Conservation (phyloP, 768 basidiomycete species). For the Lactifluus volemus region DNA sequence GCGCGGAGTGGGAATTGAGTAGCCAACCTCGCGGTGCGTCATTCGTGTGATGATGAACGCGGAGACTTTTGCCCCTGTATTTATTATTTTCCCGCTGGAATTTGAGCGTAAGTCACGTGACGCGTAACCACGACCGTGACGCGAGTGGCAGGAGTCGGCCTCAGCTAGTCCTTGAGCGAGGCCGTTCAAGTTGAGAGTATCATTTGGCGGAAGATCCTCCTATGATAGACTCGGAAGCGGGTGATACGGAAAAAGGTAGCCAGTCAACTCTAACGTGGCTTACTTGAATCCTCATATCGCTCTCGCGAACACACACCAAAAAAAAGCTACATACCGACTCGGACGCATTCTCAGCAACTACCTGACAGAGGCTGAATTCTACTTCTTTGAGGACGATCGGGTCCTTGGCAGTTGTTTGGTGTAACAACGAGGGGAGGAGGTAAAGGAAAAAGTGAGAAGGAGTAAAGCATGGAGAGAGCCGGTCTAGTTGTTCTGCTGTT, state of each 20-base stretch:
- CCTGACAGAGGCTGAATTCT: slow-evolving; percentile 76
- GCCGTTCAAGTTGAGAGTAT: slow-evolving; percentile 44
- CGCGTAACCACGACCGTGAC: slow-evolving; percentile 29
- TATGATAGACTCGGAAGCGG: not conserved
- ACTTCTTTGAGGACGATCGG: slow-evolving; percentile 73
- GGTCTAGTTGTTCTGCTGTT: slow-evolving; percentile 45
- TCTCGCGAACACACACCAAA: not conserved
- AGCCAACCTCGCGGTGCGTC: too few species aligned
- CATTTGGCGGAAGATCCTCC: slow-evolving; percentile 63
- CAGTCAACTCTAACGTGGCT: slow-evolving; percentile 37
- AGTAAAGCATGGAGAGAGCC: slow-evolving; percentile 67
- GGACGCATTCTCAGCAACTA: slow-evolving; percentile 60
- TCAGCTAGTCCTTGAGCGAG: slow-evolving; percentile 69
- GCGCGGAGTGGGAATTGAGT: slow-evolving; percentile 58
- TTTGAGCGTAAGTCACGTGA: too few species aligned
- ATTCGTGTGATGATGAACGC: too few species aligned
- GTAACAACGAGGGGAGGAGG: slow-evolving; percentile 62
- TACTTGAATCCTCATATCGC: not conserved
- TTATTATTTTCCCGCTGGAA: too few species aligned
- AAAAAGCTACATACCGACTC: slow-evolving; percentile 40
- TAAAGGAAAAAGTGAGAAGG: slow-evolving; percentile 81
- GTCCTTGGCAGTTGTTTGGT: slow-evolving; percentile 35
- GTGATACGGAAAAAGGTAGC: slow-evolving; percentile 37
- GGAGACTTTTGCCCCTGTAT: too few species aligned
- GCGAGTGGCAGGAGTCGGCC: slow-evolving; percentile 47